Evolutionary conservation across 345 rosid species (phyloP).

Genomic region (Balakata baccata): DNA sequence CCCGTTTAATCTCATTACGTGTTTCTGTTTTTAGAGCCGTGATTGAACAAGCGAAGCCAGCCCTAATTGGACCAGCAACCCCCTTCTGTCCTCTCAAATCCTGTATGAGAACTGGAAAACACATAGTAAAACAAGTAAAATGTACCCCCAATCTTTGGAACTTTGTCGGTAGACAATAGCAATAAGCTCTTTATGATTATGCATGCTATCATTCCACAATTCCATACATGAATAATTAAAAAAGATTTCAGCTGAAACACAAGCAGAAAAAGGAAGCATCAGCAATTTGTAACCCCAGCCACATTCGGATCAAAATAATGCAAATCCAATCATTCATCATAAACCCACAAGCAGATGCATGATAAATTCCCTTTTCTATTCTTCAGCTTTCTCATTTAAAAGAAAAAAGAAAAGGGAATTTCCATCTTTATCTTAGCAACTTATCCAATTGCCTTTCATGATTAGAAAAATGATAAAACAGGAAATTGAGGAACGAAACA

Average conservation of each 20-base stretch:
- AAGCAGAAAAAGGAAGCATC: background rate
- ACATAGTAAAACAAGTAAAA: slow-evolving; percentile 2
- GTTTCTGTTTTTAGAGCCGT: slow-evolving; percentile 36
- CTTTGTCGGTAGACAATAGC: background rate
- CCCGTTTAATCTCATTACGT: slow-evolving; percentile 26
- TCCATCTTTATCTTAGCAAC: background rate
- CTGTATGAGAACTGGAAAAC: slow-evolving; percentile 16
- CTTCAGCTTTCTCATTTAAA: background rate
- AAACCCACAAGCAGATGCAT: background rate
- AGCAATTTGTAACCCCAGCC: background rate
- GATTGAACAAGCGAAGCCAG: slow-evolving; percentile 33
- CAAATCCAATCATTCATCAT: background rate
- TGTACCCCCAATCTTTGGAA: background rate
- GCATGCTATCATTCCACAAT: background rate
- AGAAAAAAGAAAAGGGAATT: too few relatives aligned
- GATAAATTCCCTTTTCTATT: background rate
- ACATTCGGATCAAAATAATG: background rate
- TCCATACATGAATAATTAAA: background rate
- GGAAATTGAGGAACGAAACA: background rate
- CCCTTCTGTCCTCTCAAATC: slow-evolving; percentile 14
- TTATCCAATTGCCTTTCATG: background rate
- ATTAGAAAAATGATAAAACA: background rate
- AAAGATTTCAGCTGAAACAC: background rate
- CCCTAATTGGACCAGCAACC: slow-evolving; percentile 36
- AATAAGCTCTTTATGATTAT: background rate